phyloP scores from a whole-genome alignment of 768 basidiomycete species.

The Tricholoma furcatifolium region DNA sequence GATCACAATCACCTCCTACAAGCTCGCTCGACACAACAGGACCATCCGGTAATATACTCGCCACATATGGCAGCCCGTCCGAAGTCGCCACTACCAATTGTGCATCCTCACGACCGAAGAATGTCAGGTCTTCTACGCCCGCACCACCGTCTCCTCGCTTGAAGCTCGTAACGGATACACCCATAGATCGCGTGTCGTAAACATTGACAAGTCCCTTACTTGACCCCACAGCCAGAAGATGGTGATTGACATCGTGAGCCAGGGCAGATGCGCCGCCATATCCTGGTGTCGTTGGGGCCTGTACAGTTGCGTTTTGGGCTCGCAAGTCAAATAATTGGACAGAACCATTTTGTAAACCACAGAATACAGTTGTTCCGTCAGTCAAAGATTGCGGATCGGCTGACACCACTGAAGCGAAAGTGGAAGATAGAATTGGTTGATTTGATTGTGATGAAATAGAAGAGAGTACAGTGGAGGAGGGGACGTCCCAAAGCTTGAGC shows the following conservation, averaged over 20 bases:
- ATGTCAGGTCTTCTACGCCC: conserved; percentile 48
- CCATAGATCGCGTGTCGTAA: conserved; percentile 43
- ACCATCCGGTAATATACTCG: conserved; percentile 39
- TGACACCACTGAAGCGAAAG: conserved; percentile 32
- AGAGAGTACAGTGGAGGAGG: conserved; percentile 45
- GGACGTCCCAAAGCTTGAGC: conserved; percentile 72
- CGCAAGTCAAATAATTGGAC: conserved; percentile 59
- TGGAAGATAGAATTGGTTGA: conserved; percentile 43
- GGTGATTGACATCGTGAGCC: conserved; percentile 30
- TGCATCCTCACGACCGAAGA: conserved; percentile 19
- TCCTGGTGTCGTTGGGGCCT: conserved; percentile 20
- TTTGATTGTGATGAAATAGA: conserved; percentile 37
- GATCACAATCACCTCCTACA: conserved; percentile 61
- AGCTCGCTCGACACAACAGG: conserved; percentile 48
- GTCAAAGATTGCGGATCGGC: conserved; percentile 21
- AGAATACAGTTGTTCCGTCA: conserved; percentile 45
- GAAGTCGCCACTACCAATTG: conserved; percentile 47
- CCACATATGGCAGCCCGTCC: conserved; percentile 62
- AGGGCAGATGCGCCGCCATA: conserved; percentile 45
- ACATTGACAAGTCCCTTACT: conserved; percentile 51
- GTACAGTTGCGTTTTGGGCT: conserved; percentile 28
- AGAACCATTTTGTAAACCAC: conserved; percentile 53
- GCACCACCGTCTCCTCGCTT: conserved; percentile 38
- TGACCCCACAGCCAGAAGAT: conserved; percentile 60
- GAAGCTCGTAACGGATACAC: conserved; percentile 34